Conservation (phyloP, 169 alveolate species). For the Perkinsus olseni region DNA sequence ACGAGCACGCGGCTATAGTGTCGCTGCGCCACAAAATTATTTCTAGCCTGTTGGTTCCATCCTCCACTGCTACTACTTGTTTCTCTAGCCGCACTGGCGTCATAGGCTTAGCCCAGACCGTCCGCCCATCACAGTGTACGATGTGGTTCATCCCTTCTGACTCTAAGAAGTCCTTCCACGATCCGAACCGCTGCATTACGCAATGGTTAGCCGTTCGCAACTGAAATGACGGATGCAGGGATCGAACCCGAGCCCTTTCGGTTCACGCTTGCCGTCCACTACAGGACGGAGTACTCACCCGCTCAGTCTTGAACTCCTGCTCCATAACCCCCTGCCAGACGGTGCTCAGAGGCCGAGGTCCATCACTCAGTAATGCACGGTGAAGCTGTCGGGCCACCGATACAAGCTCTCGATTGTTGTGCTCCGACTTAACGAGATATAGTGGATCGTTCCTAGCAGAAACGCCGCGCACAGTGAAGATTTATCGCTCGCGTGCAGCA, state of each 20-base stretch:
- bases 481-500: background rate
- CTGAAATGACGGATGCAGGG: background rate
- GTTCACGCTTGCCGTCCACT: no score
- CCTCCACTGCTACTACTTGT: no score
- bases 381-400: slow-evolving; percentile 45
- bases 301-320: slow-evolving; percentile 44
- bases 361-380: slow-evolving; percentile 26
- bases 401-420: slow-evolving; percentile 42
- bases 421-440: slow-evolving; percentile 48
- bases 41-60: no score
- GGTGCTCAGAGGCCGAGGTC: slow-evolving; percentile 30
- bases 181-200: background rate
- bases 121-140: background rate
- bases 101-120: background rate
- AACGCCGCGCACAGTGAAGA: background rate
- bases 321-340: slow-evolving; percentile 42
- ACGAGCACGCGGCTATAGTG: no score
- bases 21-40: no score
- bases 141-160: background rate
- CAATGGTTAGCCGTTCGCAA: background rate
- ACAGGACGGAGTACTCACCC: slow-evolving; percentile 14
- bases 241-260: background rate
- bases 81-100: background rate
- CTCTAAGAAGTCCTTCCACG: background rate
- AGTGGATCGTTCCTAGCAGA: slow-evolving; percentile 49